These are phyloP conservation scores for Calonectria hawksworthii DNA, from an alignment of 2,329 filamentous ascomycete genomes.

Conservation along the genomic window DNA sequence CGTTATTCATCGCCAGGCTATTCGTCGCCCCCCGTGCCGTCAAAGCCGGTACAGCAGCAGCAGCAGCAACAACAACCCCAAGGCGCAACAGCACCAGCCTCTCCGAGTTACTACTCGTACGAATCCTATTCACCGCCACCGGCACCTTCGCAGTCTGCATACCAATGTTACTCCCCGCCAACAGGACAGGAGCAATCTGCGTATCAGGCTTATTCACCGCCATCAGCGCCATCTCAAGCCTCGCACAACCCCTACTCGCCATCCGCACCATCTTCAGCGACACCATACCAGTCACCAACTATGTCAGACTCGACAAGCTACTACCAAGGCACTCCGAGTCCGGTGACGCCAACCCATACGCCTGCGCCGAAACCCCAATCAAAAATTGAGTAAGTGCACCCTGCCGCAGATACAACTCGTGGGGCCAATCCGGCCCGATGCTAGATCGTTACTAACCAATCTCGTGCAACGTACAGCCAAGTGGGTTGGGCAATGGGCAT, in stretches of 20 bases:
- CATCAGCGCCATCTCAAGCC: background rate
- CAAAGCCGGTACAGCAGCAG: background rate
- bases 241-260: background rate
- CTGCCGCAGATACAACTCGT: background rate
- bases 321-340: background rate
- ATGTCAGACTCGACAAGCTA: background rate
- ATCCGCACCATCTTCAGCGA: background rate
- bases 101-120: no score
- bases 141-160: background rate
- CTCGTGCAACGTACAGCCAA: background rate
- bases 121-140: background rate
- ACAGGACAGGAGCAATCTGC: background rate
- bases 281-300: background rate
- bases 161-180: no score
- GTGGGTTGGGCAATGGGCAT: slow-evolving; percentile 30
- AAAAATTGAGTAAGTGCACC: background rate
- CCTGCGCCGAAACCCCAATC: background rate
- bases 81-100: no score
- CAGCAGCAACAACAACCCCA: no score
- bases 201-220: background rate
- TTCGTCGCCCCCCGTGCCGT: background rate
- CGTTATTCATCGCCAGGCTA: background rate
- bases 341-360: background rate
- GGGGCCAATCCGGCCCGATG: background rate
- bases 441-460: no score